Evolutionary conservation across 345 rosid genomes (phyloP), one percentile per base, ranked within the genome.

Genomic region (Pistacia atlantica): DNA sequence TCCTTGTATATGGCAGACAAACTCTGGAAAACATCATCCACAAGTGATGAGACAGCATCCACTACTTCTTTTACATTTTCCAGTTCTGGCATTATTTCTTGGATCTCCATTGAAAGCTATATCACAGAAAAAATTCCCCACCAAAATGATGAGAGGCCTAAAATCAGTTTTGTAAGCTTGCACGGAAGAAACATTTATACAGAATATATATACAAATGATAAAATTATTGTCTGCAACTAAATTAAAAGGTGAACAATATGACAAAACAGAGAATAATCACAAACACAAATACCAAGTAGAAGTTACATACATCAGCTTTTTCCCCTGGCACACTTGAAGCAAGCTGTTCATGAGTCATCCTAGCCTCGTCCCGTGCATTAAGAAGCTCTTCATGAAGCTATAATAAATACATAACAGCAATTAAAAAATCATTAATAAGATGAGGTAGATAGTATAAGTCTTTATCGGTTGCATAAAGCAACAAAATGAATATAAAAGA

Each of bases 361-460:
- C 82, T 84, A 52, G 90, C 89, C 82, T 91, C 92, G 76, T 88
- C 90, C 75, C 75, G 69, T 69, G 94, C 93, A 83, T 71, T 85
- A 67, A 78, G 87, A 76, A 92, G 87, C 84, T 91, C 95, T 79
- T 88, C 80, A 60, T 75, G 81, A 31, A 89, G 89, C 97, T 94
- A 73, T 52, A 71, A 73, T 45, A 75, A 80, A 69, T 48, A 74
- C 48, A 78, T 63, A 60, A 51, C 8, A 58, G 69, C 68, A 33
- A 28, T 73, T 63, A 61, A 42, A 22, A 75, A 73, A 56, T 49
- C 65, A 68, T 25, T 48, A 52, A 42, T n/a, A 10, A 62, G 18
- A 61, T 7, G 12, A 55, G 56, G 46, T 45, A 68, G 11, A 73
- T 51, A 71, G 51, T 35, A 75, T 42, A 31, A 75, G 64, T 42